These are phyloP conservation scores for Euphorbia schlechtendalii DNA, from an alignment of 441 rosid species.

Conservation along the genomic window DNA sequence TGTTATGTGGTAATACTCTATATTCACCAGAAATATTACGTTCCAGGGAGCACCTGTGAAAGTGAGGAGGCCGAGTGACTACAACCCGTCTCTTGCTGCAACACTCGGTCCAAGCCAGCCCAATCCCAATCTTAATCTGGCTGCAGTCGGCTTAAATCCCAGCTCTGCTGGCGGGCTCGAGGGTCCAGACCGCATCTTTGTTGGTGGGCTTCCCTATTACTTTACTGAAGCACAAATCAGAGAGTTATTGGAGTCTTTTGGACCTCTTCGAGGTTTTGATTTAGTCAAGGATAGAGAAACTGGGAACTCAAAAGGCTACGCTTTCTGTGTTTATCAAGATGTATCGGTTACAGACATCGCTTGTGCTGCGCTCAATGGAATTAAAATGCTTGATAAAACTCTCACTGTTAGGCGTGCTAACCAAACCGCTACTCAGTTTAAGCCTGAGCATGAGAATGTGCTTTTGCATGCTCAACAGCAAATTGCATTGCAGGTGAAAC, in stretches of 20 bases:
- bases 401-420: slow-evolving; percentile 97
- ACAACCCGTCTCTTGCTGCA: slow-evolving; percentile 94
- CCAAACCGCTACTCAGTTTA: slow-evolving; percentile 81
- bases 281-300: slow-evolving; percentile 97
- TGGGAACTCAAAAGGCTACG: slow-evolving; percentile 96
- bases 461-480: slow-evolving; percentile 95
- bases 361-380: slow-evolving; percentile 89
- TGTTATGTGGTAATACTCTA: background rate
- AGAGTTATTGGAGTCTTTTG: slow-evolving; percentile 91
- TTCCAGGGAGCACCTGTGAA: slow-evolving; percentile 94
- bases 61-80: slow-evolving; percentile 98
- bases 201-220: slow-evolving; percentile 96
- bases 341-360: slow-evolving; percentile 88
- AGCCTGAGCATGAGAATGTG: slow-evolving; percentile 90
- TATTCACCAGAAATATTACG: background rate
- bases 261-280: slow-evolving; percentile 91
- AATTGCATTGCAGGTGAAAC: slow-evolving; percentile 84
- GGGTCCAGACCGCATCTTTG: slow-evolving; percentile 97
- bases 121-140: slow-evolving; percentile 76
- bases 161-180: slow-evolving; percentile 95
- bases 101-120: slow-evolving; percentile 99
- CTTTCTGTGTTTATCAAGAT: slow-evolving; percentile 92
- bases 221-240: slow-evolving; percentile 91
- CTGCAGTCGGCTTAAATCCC: slow-evolving; percentile 89
- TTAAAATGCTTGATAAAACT: slow-evolving; percentile 96